A percentile compares a stretch with the other conserved stretches of the same genome.
Evolutionary conservation across 2,329 filamentous ascomycete genomes (phyloP).

Genomic region (Penicillium sp.): DNA sequence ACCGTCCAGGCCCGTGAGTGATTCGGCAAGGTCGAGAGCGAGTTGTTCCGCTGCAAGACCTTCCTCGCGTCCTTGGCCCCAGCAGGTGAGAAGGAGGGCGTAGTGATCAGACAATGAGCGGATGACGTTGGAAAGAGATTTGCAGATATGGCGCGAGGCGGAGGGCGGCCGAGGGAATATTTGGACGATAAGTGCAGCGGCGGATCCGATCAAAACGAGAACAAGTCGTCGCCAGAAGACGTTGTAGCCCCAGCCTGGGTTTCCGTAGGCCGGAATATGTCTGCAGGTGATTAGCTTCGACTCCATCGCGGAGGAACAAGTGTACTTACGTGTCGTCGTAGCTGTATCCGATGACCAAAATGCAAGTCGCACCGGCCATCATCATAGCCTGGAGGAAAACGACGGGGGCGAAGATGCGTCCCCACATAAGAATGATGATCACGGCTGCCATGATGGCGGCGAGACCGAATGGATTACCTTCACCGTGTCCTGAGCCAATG

Average conservation of each 20-base stretch:
- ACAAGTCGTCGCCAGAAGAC: slow-evolving; percentile 52
- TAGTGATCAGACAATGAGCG: slow-evolving; percentile 53
- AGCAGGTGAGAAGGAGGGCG: slow-evolving; percentile 51
- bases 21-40: slow-evolving; percentile 35
- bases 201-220: slow-evolving; percentile 50
- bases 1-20: slow-evolving; percentile 35
- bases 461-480: slow-evolving; percentile 54
- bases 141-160: slow-evolving; percentile 48
- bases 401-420: slow-evolving; percentile 35
- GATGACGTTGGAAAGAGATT: slow-evolving; percentile 48
- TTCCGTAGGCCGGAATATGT: slow-evolving; percentile 48
- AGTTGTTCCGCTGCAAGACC: slow-evolving; percentile 32
- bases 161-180: slow-evolving; percentile 52
- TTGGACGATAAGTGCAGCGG: slow-evolving; percentile 48
- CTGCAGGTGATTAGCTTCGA: slow-evolving; percentile 16
- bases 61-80: slow-evolving; percentile 34
- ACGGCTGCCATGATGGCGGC: slow-evolving; percentile 44
- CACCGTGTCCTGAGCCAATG: slow-evolving; percentile 51
- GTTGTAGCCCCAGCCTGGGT: slow-evolving; percentile 50
- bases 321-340: slow-evolving; percentile 42
- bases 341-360: slow-evolving; percentile 51
- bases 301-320: background rate
- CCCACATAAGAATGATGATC: slow-evolving; percentile 37
- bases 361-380: slow-evolving; percentile 48
- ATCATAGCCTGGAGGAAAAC: slow-evolving; percentile 36